Conservation (phyloP, 805 yeast genomes). For the Candida tibetensis region DNA sequence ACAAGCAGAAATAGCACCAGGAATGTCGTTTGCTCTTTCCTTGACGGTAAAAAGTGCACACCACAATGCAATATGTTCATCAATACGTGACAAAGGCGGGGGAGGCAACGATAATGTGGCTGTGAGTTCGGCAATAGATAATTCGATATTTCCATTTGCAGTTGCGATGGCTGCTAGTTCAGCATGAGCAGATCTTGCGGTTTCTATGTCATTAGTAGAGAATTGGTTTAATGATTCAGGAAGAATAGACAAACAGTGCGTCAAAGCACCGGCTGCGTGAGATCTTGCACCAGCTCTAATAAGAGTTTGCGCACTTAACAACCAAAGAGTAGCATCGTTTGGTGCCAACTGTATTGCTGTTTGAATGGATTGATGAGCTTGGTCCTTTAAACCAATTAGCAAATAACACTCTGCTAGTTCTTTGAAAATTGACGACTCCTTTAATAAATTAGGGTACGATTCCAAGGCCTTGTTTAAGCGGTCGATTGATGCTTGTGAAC, state of each 20-base stretch:
- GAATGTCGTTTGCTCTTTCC: slow-evolving; percentile 49
- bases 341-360: slow-evolving; percentile 39
- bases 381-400: slow-evolving; percentile 45
- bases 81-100: slow-evolving; percentile 42
- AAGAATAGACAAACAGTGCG: slow-evolving; percentile 41
- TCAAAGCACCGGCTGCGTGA: slow-evolving; percentile 48
- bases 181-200: slow-evolving; percentile 51
- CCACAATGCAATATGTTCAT: slow-evolving; percentile 52
- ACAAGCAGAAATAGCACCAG: slow-evolving; percentile 49
- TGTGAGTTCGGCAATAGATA: slow-evolving; percentile 48
- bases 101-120: slow-evolving; percentile 51
- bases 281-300: slow-evolving; percentile 40
- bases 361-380: slow-evolving; percentile 49
- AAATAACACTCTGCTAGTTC: slow-evolving; percentile 54
- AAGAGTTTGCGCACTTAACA: slow-evolving; percentile 48
- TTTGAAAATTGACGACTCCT: slow-evolving; percentile 41
- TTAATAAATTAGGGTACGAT: slow-evolving; percentile 34
- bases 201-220: slow-evolving; percentile 37
- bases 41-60: slow-evolving; percentile 50
- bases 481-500: slow-evolving; percentile 40
- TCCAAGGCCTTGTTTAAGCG: slow-evolving; percentile 38
- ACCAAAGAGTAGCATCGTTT: slow-evolving; percentile 46
- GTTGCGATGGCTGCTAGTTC: slow-evolving; percentile 57
- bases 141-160: slow-evolving; percentile 48
- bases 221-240: slow-evolving; percentile 32